Percentiles rank a stretch among this genome's conserved stretches.
These are phyloP conservation scores for Ascochyta fabae DNA, from an alignment of 2,329 filamentous ascomycete species.

Conservation along the genomic window DNA sequence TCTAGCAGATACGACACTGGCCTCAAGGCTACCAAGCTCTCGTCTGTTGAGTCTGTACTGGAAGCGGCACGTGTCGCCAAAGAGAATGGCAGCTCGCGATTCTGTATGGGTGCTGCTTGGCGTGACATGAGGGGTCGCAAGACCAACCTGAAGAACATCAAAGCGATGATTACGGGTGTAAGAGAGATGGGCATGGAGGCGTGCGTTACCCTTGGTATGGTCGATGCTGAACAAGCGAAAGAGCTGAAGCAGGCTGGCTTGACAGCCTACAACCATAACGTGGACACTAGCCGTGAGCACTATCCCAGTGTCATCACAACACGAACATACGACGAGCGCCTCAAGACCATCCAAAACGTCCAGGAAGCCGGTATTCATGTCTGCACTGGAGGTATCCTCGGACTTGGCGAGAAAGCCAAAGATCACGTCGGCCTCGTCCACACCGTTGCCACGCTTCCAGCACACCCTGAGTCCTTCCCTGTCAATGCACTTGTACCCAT, in stretches of 20 bases:
- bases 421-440: conserved; percentile 85
- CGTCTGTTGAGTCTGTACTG: conserved; percentile 80
- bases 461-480: conserved; percentile 88
- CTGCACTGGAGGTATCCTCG: conserved; percentile 87
- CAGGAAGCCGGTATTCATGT: conserved; percentile 87
- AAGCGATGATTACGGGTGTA: conserved; percentile 84
- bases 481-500: conserved; percentile 92
- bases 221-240: conserved; percentile 78
- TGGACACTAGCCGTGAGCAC: conserved; percentile 88
- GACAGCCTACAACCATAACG: conserved; percentile 93
- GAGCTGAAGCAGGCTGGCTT: conserved; percentile 84
- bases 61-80: conserved; percentile 78
- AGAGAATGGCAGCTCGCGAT: conserved; percentile 84
- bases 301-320: conserved; percentile 88
- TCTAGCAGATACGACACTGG: conserved; percentile 81
- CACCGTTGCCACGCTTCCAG: conserved; percentile 79
- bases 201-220: conserved; percentile 94
- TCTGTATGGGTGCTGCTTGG: conserved; percentile 97
- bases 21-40: conserved; percentile 79
- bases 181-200: conserved; percentile 84
- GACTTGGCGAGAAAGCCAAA: conserved; percentile 77
- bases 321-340: conserved; percentile 82
- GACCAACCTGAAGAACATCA: conserved; percentile 81
- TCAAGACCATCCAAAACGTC: conserved; percentile 79
- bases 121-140: conserved; percentile 91